Base-by-base conservation (phyloP, 2,329 filamentous ascomycete species). In the Ascocoryne sarcoides region DNA sequence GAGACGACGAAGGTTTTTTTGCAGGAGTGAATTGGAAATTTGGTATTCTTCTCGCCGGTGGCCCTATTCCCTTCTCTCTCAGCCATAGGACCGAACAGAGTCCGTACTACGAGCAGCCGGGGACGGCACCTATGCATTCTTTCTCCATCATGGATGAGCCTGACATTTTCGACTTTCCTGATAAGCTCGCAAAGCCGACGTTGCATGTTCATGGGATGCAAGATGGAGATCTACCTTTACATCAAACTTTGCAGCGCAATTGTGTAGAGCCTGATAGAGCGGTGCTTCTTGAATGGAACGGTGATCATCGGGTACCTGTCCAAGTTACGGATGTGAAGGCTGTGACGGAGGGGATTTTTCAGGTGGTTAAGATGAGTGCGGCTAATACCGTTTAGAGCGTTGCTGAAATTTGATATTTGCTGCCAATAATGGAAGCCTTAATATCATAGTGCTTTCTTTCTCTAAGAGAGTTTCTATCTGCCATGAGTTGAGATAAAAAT, bases 201-300 rank as follows among this genome's bases (percentile, higher is more conserved):
- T 58, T 84, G 4, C 81, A 85, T 62, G 76, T 84, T 1, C 80
- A 84, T 61, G 81, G 82, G 0, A 49, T 77, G 45, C 63, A 64
- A 14, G 78, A 82, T 59, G 65, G 70, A 0, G 77, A 76, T 0
- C 53, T 87, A 17, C 62, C 72, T 43, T 60, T 75, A 32, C 81
- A 84, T 55, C 62, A 69, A 40, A 63, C 68, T 55, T 53, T 81
- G 49, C 54, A 76, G 37, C 59, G 73, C 7, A 60, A 72, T 37
- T 87, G 80, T 57, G 84, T 77, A 55, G 66, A 75, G 36, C 55
- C 64, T 8, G 69, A 66, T 0, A 74, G 64, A 2, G 64, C 71
- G 4, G 68, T 61, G 29, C 46, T 87, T 33, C 59, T 89, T 1
- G 79, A 87, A 58, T 89, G 84, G 84, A 72, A 84, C 42, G 84